phyloP scores from a whole-genome alignment of 306 rosid species.

The Castanopsis chinensis region DNA sequence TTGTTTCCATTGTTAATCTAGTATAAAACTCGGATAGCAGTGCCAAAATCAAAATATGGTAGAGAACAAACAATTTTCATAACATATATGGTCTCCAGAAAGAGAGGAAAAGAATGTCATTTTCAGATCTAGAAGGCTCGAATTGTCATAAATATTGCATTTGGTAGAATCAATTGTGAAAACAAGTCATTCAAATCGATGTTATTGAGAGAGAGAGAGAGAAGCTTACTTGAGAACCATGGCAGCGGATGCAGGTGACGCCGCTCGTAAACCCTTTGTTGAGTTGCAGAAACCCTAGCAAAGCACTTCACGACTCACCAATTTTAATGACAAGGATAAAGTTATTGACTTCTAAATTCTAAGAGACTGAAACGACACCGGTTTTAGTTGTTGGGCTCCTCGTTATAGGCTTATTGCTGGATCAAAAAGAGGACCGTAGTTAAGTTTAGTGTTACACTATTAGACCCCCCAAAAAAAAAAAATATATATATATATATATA shows the following conservation, averaged over 20 bases:
- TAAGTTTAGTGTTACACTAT: no score
- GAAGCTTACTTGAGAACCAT: slow-evolving; percentile 36
- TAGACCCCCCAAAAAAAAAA: no score
- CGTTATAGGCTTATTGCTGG: not conserved
- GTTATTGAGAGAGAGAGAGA: not conserved
- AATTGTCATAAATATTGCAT: not conserved
- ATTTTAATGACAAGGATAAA: not conserved
- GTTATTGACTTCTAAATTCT: not conserved
- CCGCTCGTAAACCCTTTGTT: not conserved
- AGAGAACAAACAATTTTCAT: no score
- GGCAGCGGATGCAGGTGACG: not conserved
- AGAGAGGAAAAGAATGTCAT: no score
- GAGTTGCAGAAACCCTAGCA: slow-evolving; percentile 15
- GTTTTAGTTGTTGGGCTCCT: not conserved
- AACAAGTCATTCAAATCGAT: not conserved
- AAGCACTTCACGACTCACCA: not conserved
- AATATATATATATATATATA: no score
- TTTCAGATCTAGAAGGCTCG: not conserved
- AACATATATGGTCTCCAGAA: no score
- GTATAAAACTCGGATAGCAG: no score
- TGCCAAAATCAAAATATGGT: no score
- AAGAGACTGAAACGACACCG: not conserved
- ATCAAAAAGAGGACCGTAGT: no score
- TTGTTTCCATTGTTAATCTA: no score
- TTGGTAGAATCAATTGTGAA: not conserved